Base-by-base conservation (phyloP, 2,329 filamentous ascomycete genomes). In the Colletotrichum simmondsii region DNA sequence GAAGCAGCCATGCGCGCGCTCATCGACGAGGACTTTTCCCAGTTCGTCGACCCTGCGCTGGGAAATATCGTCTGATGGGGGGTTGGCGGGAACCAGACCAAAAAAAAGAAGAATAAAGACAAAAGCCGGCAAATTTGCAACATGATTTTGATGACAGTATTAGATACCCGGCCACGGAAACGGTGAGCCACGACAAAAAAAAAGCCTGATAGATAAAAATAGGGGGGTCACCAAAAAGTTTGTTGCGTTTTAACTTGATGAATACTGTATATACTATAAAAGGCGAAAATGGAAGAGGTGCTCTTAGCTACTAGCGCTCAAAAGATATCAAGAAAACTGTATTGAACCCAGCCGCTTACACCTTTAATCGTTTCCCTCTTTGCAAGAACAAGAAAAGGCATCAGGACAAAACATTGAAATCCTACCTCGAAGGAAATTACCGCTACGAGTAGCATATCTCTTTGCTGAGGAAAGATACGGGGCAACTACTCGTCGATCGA, bases 1-100 rank as follows among this genome's bases (percentile, higher is more conserved):
- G 85, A 87, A 65, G 80, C 81, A 8, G 85, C 84, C 70, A 85
- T 87, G 74, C 78, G 85, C 53, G 80, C 82, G 19, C 77, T 87
- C 16, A 78, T 82, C 16, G 74, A 75, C 64, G 63, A 68, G 16
- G 68, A 74, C 26, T 64, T 75, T 30, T 56, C 46, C 53, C 46
- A 58, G 19, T 74, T 65, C 28, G 68, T 75, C 56, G 74, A 75
- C 46, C 74, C 74, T 28, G 74, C 74, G 54, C 62, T 75, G 12
- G 73, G 62, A 52, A 61, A 35, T 14, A 46, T 53, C 57, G 57
- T 58, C n/a, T 67, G 35, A 69, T 35, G 24, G 30, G 30, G 30
- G 8, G 7, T 30, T 11, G 59, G 59, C 11, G 7, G 42, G 49
- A 12, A 12, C 5, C 4, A 26, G 16, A 42, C 14, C 35, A 37